Conservation (phyloP, 495 filamentous ascomycete genomes). For the Wilcoxina mikolae region DNA sequence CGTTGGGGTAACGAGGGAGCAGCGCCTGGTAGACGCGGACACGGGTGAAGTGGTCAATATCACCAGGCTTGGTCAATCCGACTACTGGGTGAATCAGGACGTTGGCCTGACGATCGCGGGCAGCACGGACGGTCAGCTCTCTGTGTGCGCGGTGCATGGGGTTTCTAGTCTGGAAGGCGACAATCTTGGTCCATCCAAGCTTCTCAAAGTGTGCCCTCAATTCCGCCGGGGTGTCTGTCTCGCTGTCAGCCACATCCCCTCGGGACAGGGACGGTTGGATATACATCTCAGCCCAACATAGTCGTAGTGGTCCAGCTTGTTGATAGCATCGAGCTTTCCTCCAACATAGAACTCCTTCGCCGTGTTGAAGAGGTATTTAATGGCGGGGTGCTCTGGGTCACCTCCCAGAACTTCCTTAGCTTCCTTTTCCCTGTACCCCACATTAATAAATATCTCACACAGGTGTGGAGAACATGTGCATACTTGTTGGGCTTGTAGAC, state of each 20-base stretch:
- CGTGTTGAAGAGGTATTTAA: constrained; percentile 70
- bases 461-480: constrained; percentile 25
- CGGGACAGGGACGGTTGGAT: not conserved
- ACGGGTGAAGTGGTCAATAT: constrained; percentile 99
- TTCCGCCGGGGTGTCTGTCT: constrained; percentile 84
- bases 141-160: constrained; percentile 98
- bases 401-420: constrained; percentile 90
- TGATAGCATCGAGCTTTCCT: constrained; percentile 87
- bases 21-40: constrained; percentile 97
- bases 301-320: constrained; percentile 92
- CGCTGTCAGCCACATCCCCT: constrained; percentile 12
- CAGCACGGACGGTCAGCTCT: constrained; percentile 92
- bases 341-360: constrained; percentile 82
- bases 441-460: constrained; percentile 21
- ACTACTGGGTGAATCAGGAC: constrained; percentile 98
- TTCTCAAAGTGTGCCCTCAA: constrained; percentile 95
- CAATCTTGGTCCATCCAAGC: constrained; percentile 90
- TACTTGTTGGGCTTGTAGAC: constrained; percentile 96
- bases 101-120: constrained; percentile 86
- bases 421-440: constrained; percentile 54
- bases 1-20: constrained; percentile 93
- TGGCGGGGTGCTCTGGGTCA: constrained; percentile 81
- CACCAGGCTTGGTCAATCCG: constrained; percentile 93
- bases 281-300: constrained; percentile 90
- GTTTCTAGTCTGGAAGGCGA: constrained; percentile 97